Evolutionary conservation across 495 filamentous ascomycete genomes (phyloP).

Genomic region (Penicillium simplicissimum): DNA sequence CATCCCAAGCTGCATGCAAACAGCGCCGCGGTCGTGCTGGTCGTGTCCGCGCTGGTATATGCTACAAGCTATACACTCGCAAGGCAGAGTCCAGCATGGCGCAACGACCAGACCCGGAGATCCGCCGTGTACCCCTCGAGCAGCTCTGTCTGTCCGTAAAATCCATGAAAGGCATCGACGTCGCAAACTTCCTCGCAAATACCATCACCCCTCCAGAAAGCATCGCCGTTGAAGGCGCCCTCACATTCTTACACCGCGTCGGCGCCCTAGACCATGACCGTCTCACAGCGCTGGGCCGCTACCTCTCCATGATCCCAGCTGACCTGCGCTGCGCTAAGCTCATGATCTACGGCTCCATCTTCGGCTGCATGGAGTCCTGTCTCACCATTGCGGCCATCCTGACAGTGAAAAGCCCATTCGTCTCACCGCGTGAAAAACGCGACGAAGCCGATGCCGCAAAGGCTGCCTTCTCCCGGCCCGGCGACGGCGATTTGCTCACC

Average conservation of each 20-base stretch:
- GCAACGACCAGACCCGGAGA: slow-evolving; percentile 88
- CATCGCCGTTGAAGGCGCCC: slow-evolving; percentile 79
- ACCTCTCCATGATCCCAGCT: slow-evolving; percentile 91
- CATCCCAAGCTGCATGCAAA: slow-evolving; percentile 90
- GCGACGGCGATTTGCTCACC: slow-evolving; percentile 84
- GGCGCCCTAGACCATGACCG: slow-evolving; percentile 83
- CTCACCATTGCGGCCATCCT: slow-evolving; percentile 90
- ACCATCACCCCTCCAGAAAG: slow-evolving; percentile 86
- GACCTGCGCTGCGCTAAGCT: slow-evolving; percentile 92
- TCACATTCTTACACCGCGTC: slow-evolving; percentile 75
- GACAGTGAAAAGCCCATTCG: slow-evolving; percentile 80
- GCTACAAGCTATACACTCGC: slow-evolving; percentile 93
- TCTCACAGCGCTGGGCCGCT: slow-evolving; percentile 85
- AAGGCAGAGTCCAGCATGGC: slow-evolving; percentile 85
- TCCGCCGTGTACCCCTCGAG: slow-evolving; percentile 87
- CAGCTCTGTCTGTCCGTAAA: slow-evolving; percentile 92
- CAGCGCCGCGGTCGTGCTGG: slow-evolving; percentile 95
- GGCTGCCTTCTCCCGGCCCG: slow-evolving; percentile 62
- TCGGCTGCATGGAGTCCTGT: slow-evolving; percentile 84
- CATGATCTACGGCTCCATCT: slow-evolving; percentile 93
- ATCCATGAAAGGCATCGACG: slow-evolving; percentile 80
- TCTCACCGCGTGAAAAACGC: slow-evolving; percentile 76
- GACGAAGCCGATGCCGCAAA: slow-evolving; percentile 80
- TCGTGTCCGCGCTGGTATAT: slow-evolving; percentile 83
- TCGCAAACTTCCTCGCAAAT: slow-evolving; percentile 76